A percentile compares a stretch with the other conserved stretches of the same genome.
phyloP scores from a whole-genome alignment of 2,329 filamentous ascomycete genomes.

The Xylariaceae sp. region DNA sequence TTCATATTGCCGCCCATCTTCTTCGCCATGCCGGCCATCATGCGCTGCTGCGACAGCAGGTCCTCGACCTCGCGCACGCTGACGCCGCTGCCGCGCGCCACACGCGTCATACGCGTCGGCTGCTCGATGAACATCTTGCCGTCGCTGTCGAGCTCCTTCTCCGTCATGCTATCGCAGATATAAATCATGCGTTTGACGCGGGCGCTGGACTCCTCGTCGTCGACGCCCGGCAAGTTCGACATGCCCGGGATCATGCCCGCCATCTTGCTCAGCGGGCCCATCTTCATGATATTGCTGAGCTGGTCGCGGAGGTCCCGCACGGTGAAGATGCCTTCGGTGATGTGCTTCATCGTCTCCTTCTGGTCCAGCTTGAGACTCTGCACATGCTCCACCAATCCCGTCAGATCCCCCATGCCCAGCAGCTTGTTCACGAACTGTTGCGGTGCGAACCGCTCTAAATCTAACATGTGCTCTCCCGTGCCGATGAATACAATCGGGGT shows the following conservation, averaged over 20 bases:
- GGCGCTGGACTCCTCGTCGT: slow-evolving; percentile 85
- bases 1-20: slow-evolving; percentile 98
- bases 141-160: slow-evolving; percentile 90
- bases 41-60: slow-evolving; percentile 88
- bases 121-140: slow-evolving; percentile 92
- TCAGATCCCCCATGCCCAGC: slow-evolving; percentile 95
- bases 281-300: slow-evolving; percentile 98
- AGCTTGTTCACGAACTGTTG: slow-evolving; percentile 92
- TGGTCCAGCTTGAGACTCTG: slow-evolving; percentile 93
- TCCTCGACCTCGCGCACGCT: slow-evolving; percentile 92
- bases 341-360: slow-evolving; percentile 98
- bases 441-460: slow-evolving; percentile 87
- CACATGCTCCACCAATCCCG: slow-evolving; percentile 90
- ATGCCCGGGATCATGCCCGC: slow-evolving; percentile 98
- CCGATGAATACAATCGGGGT: slow-evolving; percentile 98
- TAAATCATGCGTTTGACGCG: slow-evolving; percentile 99
- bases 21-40: slow-evolving; percentile 99
- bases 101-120: slow-evolving; percentile 87
- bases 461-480: slow-evolving; percentile 94
- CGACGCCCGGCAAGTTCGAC: slow-evolving; percentile 71
- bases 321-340: slow-evolving; percentile 93
- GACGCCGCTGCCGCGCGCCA: slow-evolving; percentile 85
- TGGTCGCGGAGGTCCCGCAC: slow-evolving; percentile 92
- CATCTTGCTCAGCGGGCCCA: slow-evolving; percentile 96
- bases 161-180: slow-evolving; percentile 97